Conservation (phyloP, 1,284 basidiomycete genomes). For the Phylloboletellus chloephorus region DNA sequence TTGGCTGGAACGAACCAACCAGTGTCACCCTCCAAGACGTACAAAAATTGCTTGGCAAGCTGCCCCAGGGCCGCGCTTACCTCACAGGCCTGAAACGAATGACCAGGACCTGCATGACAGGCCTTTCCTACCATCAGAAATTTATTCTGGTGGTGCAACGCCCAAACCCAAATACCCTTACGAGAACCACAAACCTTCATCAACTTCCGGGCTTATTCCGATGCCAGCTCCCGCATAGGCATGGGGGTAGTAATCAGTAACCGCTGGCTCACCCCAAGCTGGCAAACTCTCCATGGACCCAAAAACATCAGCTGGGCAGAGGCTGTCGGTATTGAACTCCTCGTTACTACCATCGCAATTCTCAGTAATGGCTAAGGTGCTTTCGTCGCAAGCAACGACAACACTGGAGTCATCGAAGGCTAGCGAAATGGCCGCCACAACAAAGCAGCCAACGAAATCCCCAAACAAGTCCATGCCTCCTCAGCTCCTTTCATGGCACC, state of each 20-base stretch:
- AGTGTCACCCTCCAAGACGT: not conserved
- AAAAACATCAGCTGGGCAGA: slow-evolving; percentile 19
- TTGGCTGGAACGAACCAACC: not conserved
- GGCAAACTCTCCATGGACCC: not conserved
- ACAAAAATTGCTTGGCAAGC: slow-evolving; percentile 11
- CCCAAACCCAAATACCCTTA: not conserved
- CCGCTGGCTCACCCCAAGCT: slow-evolving; percentile 9
- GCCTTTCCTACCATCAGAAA: slow-evolving; percentile 9
- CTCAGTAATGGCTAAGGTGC: fast-evolving
- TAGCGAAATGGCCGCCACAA: slow-evolving; percentile 39
- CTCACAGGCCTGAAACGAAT: slow-evolving; percentile 8
- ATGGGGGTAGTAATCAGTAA: slow-evolving; percentile 1
- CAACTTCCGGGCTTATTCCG: slow-evolving; percentile 2
- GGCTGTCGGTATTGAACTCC: slow-evolving; percentile 19
- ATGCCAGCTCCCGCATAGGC: slow-evolving; percentile 17
- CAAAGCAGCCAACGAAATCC: slow-evolving; percentile 14
- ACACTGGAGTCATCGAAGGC: slow-evolving; percentile 36
- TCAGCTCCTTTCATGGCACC: not conserved
- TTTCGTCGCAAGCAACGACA: slow-evolving; percentile 33
- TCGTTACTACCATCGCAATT: slow-evolving; percentile 19
- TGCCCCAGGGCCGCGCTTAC: not conserved
- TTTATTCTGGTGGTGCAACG: no score
- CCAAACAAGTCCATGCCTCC: slow-evolving; percentile 22
- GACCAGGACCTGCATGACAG: not conserved
- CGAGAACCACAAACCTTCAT: not conserved